A percentile compares a stretch with the other conserved stretches of the same genome.
Conservation (phyloP, 192 early-diverging fungal genomes). For the Gigaspora rosea region DNA sequence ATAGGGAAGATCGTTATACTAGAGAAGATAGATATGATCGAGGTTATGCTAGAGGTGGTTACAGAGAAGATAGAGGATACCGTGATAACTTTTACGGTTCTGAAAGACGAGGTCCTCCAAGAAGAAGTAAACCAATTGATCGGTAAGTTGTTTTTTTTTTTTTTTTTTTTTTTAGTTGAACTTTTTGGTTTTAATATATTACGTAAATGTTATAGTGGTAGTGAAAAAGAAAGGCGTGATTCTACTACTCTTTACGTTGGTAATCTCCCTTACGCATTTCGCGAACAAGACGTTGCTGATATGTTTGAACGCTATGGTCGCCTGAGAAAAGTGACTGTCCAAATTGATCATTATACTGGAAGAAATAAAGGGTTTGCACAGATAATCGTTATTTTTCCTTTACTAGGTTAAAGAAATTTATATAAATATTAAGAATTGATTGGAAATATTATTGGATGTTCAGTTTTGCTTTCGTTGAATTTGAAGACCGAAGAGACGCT, state of each 20-base stretch:
- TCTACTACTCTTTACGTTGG: slow-evolving; percentile 71
- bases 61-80: slow-evolving; percentile 44
- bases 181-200: slow-evolving; percentile 1
- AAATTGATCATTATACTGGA: slow-evolving; percentile 69
- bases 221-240: slow-evolving; percentile 63
- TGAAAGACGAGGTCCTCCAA: slow-evolving; percentile 46
- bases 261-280: slow-evolving; percentile 74
- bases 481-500: slow-evolving; percentile 66
- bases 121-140: slow-evolving; percentile 48
- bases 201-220: slow-evolving; percentile 51
- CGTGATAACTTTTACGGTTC: slow-evolving; percentile 44
- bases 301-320: slow-evolving; percentile 79
- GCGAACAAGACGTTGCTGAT: slow-evolving; percentile 67
- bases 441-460: not conserved
- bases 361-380: slow-evolving; percentile 76
- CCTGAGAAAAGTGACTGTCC: slow-evolving; percentile 66
- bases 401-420: not conserved
- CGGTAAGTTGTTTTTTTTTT: slow-evolving; percentile 40
- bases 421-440: not conserved
- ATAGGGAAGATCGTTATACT: slow-evolving; percentile 35
- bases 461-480: slow-evolving; percentile 80
- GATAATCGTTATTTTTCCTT: not conserved
- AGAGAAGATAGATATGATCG: slow-evolving; percentile 40
- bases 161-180: slow-evolving; percentile 21
- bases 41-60: slow-evolving; percentile 39